phyloP scores from a whole-genome alignment of 2,329 filamentous ascomycete genomes.

The Leptographium radiaticola region DNA sequence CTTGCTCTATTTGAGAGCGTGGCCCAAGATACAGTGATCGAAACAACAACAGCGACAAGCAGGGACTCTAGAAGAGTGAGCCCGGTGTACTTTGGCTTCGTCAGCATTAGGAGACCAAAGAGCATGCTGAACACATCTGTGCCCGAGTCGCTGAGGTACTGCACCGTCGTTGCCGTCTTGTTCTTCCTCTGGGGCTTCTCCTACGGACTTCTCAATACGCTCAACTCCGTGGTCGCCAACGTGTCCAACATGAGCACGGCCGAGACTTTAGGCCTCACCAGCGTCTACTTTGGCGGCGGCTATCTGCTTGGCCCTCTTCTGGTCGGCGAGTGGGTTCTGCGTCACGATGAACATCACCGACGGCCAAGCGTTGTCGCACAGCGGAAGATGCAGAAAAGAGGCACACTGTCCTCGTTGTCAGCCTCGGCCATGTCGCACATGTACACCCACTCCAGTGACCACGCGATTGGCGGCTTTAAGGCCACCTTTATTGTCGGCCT shows the following conservation, averaged over 20 bases:
- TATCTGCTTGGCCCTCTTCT: slow-evolving; percentile 59
- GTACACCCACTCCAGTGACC: slow-evolving; percentile 15
- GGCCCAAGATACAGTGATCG: too few species aligned
- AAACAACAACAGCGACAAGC: too few species aligned
- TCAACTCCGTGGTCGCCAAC: slow-evolving; percentile 58
- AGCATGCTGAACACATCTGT: slow-evolving; percentile 54
- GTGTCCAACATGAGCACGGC: slow-evolving; percentile 48
- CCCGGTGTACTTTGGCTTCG: slow-evolving; percentile 62
- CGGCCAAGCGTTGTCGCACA: slow-evolving; percentile 15
- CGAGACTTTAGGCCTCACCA: slow-evolving; percentile 54
- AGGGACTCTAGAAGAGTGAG: background rate
- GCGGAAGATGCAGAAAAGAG: background rate
- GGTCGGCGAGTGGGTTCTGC: slow-evolving; percentile 57
- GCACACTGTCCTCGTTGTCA: background rate
- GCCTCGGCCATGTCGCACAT: background rate
- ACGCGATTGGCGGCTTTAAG: slow-evolving; percentile 55
- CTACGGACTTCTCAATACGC: slow-evolving; percentile 71
- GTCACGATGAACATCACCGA: slow-evolving; percentile 50
- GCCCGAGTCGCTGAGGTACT: slow-evolving; percentile 56
- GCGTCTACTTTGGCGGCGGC: slow-evolving; percentile 55
- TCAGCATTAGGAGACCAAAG: slow-evolving; percentile 56
- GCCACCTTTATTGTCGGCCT: slow-evolving; percentile 68
- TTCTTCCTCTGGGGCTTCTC: slow-evolving; percentile 83
- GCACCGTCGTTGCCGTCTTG: slow-evolving; percentile 61
- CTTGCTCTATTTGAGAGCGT: too few species aligned